These are phyloP conservation scores for Suaeda aralocaspica DNA, from an alignment of 148 eudicot genomes.

Conservation along the genomic window DNA sequence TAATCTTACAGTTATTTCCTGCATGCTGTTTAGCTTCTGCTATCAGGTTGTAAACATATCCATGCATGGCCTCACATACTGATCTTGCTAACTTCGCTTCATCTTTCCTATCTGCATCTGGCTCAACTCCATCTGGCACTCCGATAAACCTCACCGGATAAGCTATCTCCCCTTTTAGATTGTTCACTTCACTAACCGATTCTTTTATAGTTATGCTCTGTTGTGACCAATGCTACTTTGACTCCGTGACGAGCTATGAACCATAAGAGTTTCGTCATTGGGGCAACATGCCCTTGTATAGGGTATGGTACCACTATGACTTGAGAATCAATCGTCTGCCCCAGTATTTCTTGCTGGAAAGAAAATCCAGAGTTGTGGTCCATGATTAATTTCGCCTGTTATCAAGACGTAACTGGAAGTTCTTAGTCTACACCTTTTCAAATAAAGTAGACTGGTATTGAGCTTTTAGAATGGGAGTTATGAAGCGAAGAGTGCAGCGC, in stretches of 20 bases:
- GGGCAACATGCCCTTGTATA: constrained; percentile 36
- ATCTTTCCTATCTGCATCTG: constrained; percentile 23
- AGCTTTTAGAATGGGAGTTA: too few species aligned
- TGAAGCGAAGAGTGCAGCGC: too few species aligned
- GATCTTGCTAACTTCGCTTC: constrained; percentile 11
- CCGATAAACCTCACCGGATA: constrained; percentile 17
- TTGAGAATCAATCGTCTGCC: constrained; percentile 10
- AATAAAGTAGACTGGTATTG: too few species aligned
- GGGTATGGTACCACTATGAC: constrained; percentile 36
- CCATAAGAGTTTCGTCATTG: constrained; percentile 30
- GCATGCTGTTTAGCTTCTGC: not conserved
- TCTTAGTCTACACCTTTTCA: too few species aligned
- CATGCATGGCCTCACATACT: constrained; percentile 18
- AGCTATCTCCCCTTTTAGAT: constrained; percentile 1
- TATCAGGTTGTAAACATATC: constrained; percentile 19
- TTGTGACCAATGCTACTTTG: constrained; percentile 28
- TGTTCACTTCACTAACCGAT: constrained; percentile 11
- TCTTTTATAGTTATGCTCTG: constrained; percentile 11
- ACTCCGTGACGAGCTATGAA: constrained; percentile 26
- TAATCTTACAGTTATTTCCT: not conserved
- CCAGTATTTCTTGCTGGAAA: too few species aligned
- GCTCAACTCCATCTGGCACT: constrained; percentile 31
- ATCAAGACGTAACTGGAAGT: too few species aligned
- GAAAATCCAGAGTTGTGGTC: too few species aligned
- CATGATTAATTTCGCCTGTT: too few species aligned